These are phyloP conservation scores for Benincasa hispida DNA, from an alignment of 306 rosid species.

Conservation along the genomic window DNA sequence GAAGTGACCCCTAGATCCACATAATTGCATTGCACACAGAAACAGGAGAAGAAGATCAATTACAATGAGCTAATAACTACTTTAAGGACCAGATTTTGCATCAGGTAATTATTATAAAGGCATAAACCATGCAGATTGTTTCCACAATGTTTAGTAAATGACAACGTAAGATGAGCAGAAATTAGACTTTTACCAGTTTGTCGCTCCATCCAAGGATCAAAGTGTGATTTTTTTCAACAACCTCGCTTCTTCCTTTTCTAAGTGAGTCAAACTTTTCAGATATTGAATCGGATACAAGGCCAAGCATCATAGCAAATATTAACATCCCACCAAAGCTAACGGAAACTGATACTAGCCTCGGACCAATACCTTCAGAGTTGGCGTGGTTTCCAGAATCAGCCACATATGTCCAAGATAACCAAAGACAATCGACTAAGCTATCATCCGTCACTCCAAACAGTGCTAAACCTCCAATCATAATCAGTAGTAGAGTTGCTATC, in stretches of 20 bases:
- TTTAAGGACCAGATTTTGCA: background rate
- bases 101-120: background rate
- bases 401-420: conserved; percentile 84
- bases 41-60: background rate
- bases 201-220: conserved; percentile 95
- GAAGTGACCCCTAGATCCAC: conserved; percentile 57
- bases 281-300: conserved; percentile 84
- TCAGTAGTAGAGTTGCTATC: conserved; percentile 65
- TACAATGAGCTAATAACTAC: background rate
- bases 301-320: conserved; percentile 96
- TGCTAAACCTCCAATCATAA: conserved; percentile 70
- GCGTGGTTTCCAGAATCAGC: conserved; percentile 92
- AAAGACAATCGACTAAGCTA: conserved; percentile 54
- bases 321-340: conserved; percentile 95
- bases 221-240: conserved; percentile 77
- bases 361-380: conserved; percentile 49
- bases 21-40: conserved; percentile 7
- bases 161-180: background rate
- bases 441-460: conserved; percentile 73
- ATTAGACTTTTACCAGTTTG: conserved; percentile 45
- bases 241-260: conserved; percentile 90
- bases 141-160: background rate
- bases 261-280: conserved; percentile 82
- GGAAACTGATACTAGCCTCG: conserved; percentile 77
- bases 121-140: background rate